Conservation (phyloP, 2,329 filamentous ascomycete genomes). For the Microcyclospora tardicrescens region DNA sequence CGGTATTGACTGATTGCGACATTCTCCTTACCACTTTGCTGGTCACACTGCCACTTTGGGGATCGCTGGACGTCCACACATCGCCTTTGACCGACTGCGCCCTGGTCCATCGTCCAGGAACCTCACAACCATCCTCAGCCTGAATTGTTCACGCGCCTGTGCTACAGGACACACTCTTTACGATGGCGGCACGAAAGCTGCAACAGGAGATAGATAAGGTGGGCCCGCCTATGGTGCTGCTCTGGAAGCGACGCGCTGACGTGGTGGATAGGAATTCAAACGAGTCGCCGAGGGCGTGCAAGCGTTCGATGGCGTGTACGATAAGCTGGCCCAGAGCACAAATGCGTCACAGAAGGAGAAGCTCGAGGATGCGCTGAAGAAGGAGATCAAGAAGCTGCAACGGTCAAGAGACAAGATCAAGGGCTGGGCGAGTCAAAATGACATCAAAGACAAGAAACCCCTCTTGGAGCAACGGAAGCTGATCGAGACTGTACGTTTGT, state of each 20-base stretch:
- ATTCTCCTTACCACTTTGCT: too few relatives aligned
- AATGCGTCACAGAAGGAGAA: constrained; percentile 97
- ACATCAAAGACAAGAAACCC: constrained; percentile 98
- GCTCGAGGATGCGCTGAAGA: constrained; percentile 92
- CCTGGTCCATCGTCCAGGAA: too few relatives aligned
- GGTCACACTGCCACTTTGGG: too few relatives aligned
- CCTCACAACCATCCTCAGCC: too few relatives aligned
- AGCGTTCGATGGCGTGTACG: constrained; percentile 89
- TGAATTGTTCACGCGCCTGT: too few relatives aligned
- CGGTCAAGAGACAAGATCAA: constrained; percentile 97
- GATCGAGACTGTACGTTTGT: constrained; percentile 71
- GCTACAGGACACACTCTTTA: constrained; percentile 12
- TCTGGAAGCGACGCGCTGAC: constrained; percentile 8
- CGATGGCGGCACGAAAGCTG: constrained; percentile 90
- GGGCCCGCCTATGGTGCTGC: constrained; percentile 2
- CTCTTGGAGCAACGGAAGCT: constrained; percentile 85
- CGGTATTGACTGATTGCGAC: too few relatives aligned
- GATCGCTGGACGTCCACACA: too few relatives aligned
- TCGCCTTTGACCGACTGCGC: too few relatives aligned
- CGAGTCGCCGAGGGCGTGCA: constrained; percentile 87
- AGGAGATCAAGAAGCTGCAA: constrained; percentile 99
- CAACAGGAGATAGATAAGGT: constrained; percentile 98
- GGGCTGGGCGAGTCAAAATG: constrained; percentile 95
- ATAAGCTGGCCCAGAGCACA: constrained; percentile 87
- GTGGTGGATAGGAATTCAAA: constrained; percentile 53